Conservation (phyloP, 1,139 yeast genomes). For the Wickerhamomyces sp. region DNA sequence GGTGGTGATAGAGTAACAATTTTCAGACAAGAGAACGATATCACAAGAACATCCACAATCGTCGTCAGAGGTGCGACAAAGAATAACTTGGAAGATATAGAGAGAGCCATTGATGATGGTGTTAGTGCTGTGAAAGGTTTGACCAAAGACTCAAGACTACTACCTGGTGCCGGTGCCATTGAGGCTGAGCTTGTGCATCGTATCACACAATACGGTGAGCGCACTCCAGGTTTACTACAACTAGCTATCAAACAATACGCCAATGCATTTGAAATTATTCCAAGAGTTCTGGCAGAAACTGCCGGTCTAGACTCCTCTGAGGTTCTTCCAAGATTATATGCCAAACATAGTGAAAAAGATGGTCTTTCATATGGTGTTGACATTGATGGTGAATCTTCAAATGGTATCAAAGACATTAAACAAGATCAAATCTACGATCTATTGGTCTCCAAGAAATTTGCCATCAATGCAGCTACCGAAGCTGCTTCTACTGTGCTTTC, state of each 20-base stretch:
- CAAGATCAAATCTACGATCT: slow-evolving; percentile 74
- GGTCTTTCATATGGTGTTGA: slow-evolving; percentile 61
- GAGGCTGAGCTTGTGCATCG: slow-evolving; percentile 84
- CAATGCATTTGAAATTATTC: slow-evolving; percentile 89
- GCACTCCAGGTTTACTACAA: slow-evolving; percentile 89
- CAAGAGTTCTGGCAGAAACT: slow-evolving; percentile 90
- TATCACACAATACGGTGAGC: slow-evolving; percentile 81
- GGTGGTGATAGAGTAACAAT: slow-evolving; percentile 98
- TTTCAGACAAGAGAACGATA: slow-evolving; percentile 69
- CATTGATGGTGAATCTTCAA: slow-evolving; percentile 57
- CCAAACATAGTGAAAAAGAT: slow-evolving; percentile 60
- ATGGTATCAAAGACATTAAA: slow-evolving; percentile 69
- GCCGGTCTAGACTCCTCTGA: slow-evolving; percentile 91
- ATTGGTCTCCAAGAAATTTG: slow-evolving; percentile 74
- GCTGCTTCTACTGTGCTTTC: slow-evolving; percentile 89
- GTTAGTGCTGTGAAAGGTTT: slow-evolving; percentile 89
- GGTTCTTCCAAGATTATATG: slow-evolving; percentile 78
- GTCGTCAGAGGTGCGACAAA: slow-evolving; percentile 97
- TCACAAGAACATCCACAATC: slow-evolving; percentile 83
- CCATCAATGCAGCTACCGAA: slow-evolving; percentile 90
- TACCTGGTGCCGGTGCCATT: slow-evolving; percentile 97
- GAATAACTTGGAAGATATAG: slow-evolving; percentile 87
- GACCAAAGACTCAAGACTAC: slow-evolving; percentile 59
- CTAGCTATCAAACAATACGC: slow-evolving; percentile 93
- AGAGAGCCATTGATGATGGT: slow-evolving; percentile 96